Evolutionary conservation across 495 filamentous ascomycete genomes (phyloP).

Genomic region (Rostrohypoxylon terebratum): DNA sequence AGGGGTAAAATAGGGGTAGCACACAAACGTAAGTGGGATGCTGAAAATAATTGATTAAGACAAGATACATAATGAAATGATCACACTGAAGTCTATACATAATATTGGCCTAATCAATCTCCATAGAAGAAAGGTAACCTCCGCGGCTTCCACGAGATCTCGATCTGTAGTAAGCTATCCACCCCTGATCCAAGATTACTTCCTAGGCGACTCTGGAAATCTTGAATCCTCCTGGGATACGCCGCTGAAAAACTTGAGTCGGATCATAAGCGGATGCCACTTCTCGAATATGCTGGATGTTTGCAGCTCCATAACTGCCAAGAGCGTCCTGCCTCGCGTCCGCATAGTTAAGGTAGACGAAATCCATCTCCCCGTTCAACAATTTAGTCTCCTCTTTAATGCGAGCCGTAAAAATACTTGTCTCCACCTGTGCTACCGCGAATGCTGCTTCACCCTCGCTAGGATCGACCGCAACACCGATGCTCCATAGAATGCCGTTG

Average conservation of each 20-base stretch:
- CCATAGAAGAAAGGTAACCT: not conserved
- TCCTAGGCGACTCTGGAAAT: slow-evolving; percentile 37
- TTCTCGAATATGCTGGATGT: slow-evolving; percentile 54
- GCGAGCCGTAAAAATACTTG: slow-evolving; percentile 30
- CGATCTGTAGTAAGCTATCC: not conserved
- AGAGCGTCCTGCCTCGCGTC: slow-evolving; percentile 58
- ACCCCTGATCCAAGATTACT: not conserved
- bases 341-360: slow-evolving; percentile 59
- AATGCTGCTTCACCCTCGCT: slow-evolving; percentile 14
- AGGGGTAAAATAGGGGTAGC: not conserved
- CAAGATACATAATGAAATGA: not conserved
- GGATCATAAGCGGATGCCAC: slow-evolving; percentile 63
- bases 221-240: slow-evolving; percentile 54
- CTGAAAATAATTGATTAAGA: not conserved
- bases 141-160: not conserved
- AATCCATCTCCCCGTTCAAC: slow-evolving; percentile 47
- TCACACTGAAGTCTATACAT: not conserved
- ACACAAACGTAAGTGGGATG: not conserved
- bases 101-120: not conserved
- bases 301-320: slow-evolving; percentile 59
- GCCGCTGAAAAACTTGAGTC: slow-evolving; percentile 60
- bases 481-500: slow-evolving; percentile 41
- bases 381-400: slow-evolving; percentile 35
- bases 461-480: slow-evolving; percentile 18
- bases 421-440: slow-evolving; percentile 26